Conservation (phyloP, 2,329 filamentous ascomycete genomes). For the Nannizziopsis barbatae region DNA sequence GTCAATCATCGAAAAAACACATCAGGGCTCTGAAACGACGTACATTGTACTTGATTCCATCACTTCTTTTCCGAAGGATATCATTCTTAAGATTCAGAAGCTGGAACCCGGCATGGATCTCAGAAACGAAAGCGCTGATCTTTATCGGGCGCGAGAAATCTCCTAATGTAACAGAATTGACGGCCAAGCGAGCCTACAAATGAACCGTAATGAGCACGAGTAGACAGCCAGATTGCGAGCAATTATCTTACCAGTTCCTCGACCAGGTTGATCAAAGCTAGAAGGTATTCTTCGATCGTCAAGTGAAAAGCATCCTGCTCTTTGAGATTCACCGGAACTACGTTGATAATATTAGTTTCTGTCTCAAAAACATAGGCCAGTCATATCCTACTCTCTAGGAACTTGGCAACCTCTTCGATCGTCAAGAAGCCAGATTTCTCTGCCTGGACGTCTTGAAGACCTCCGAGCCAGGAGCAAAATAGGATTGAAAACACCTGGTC, state of each 20-base stretch:
- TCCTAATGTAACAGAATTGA: constrained; percentile 86
- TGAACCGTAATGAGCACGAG: not conserved
- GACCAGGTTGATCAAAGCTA: constrained; percentile 73
- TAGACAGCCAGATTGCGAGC: not conserved
- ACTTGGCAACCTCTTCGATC: constrained; percentile 72
- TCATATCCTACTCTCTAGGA: constrained; percentile 53
- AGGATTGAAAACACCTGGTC: constrained; percentile 47
- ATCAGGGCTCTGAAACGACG: constrained; percentile 14
- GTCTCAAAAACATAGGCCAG: not conserved
- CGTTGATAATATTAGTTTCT: constrained; percentile 4
- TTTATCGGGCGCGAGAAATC: constrained; percentile 76
- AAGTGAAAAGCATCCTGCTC: constrained; percentile 84
- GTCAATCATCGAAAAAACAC: not conserved
- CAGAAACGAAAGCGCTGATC: constrained; percentile 88
- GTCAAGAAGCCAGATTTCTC: constrained; percentile 59
- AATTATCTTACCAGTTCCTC: constrained; percentile 59
- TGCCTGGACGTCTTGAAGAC: constrained; percentile 48
- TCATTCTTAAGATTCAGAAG: constrained; percentile 97
- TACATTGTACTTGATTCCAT: constrained; percentile 84
- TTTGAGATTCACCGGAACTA: constrained; percentile 85
- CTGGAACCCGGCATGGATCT: constrained; percentile 91
- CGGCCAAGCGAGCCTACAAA: constrained; percentile 62
- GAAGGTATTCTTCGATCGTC: constrained; percentile 93
- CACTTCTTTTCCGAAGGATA: constrained; percentile 70
- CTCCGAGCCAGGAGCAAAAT: constrained; percentile 67